Base-by-base conservation (phyloP, 2,329 filamentous ascomycete species). In the Exophiala mesophila region DNA sequence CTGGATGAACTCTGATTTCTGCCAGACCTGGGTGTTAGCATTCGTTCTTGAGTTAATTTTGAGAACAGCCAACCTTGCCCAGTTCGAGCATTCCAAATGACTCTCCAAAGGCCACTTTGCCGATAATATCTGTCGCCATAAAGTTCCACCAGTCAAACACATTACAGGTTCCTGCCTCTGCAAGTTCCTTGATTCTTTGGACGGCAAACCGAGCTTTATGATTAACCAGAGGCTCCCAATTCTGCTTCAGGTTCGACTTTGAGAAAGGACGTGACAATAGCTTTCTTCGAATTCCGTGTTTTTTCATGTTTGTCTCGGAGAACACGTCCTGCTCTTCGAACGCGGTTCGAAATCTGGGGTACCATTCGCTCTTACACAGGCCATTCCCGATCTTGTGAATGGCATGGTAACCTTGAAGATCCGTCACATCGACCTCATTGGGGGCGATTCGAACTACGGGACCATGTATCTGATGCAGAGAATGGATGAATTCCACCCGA, bases 261-360 rank as follows among this genome's bases (percentile, higher is more conserved):
- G 34, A 32, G 20, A 68, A 65, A 57, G 1, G 21, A 16, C 57
- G 55, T 4, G 69, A 65, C 4, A 75, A 55, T 1, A 75, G 59
- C 37, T 63, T 60, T 7, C 71, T 64, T 24, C 63, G 60, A 1
- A 55, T 54, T 7, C 64, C 58, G 52, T 73, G 66, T 17, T 60
- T 59, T 3, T 64, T 56, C 1, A 63, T 45, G 31, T 73, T 60
- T 0, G 44, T 58, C 1, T 67, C 68, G 12, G 49, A 65, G 56
- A 74, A 73, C 23, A 73, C n/a, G n/a, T n/a, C n/a, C n/a, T n/a
- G n/a, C n/a, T n/a, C n/a, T n/a, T n/a, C n/a, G n/a, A n/a, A n/a
- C n/a, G n/a, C n/a, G n/a, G n/a, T n/a, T n/a, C n/a, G n/a, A n/a
- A n/a, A n/a, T 5, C 17, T 13, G 5, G n/a, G 5, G n/a, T 31